phyloP scores from a whole-genome alignment of 2,329 filamentous ascomycete species.

The Onygenales sp. region DNA sequence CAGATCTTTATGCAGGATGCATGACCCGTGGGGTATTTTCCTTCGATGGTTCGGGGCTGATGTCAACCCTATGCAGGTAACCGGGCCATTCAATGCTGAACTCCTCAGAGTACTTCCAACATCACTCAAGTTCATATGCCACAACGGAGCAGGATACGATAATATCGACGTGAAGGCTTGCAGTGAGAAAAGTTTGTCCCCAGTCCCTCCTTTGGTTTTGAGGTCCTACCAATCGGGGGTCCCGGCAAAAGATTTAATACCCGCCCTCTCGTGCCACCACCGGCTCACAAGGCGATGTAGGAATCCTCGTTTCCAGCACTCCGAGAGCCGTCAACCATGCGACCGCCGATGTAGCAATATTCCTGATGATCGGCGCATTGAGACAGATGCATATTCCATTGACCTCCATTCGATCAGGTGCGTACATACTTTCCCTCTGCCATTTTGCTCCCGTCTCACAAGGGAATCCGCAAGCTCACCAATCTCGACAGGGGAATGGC shows the following conservation, averaged over 20 bases:
- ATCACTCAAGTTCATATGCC: conserved; percentile 41
- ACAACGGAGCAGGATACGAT: conserved; percentile 52
- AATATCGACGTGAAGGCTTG: conserved; percentile 49
- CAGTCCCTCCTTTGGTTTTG: background rate
- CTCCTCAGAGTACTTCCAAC: conserved; percentile 36
- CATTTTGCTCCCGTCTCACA: background rate
- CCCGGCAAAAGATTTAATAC: background rate
- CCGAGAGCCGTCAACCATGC: conserved; percentile 39
- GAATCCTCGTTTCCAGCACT: conserved; percentile 35
- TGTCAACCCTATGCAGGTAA: conserved; percentile 21
- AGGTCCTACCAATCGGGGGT: background rate
- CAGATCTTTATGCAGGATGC: background rate
- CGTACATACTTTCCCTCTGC: conserved; percentile 6
- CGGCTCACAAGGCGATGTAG: conserved; percentile 8
- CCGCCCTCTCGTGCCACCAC: too few species aligned
- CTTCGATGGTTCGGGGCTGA: background rate
- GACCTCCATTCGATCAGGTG: conserved; percentile 31
- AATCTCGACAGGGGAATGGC: conserved; percentile 27
- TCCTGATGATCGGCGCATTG: conserved; percentile 39
- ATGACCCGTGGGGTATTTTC: background rate
- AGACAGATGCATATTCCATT: conserved; percentile 35
- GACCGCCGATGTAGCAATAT: conserved; percentile 39
- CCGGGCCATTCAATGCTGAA: conserved; percentile 41
- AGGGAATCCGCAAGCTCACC: background rate
- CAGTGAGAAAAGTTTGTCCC: conserved; percentile 30